Base-by-base conservation (phyloP, 768 basidiomycete genomes). In the Mycena capillaripes region DNA sequence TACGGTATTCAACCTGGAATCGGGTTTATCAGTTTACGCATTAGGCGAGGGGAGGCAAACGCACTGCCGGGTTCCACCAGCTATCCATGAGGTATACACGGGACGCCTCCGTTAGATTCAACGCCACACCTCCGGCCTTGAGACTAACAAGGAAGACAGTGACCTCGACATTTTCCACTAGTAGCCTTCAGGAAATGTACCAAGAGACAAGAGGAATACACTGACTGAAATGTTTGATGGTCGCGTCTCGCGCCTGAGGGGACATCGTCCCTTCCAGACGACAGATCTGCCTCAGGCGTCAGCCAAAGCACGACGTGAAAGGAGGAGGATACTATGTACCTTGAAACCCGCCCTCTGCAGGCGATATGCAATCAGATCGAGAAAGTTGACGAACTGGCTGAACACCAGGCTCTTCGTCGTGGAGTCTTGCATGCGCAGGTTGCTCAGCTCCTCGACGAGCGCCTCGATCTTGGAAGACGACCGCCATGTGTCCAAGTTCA, bases 391-490 rank as follows among this genome's bases (percentile, higher is more conserved):
- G 78, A 97, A 98, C 83, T 97, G 97, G 75, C 95, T 96, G 80
- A 99, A 99, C 21, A 99, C 97, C 61, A 99, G 89, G 81, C 95
- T 96, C 85, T 99, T 99, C 36, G 95, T 96, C 14, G 97, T 97
- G 32, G 93, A 88, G 79, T 98, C 95, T 78, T 97, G 89, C 72
- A 87, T 81, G 40, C 97, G 88, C 46, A 98, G 86, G 80, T 95
- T 96, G 77, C 89, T 91, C 63, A 99, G 83, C 82, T 99, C 98
- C 81, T 99, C 98, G 4, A 99, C 86, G 6, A 99, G 87, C 2
- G 97, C 97, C 80, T 99, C 98, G 50, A 99, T 95, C 86, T 99
- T 99, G 6, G 96, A 92, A n/a, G 95, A 97, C 1, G 96, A 97
- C 57, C 96, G 89, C 96, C 96, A 98, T 55, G 90, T 92, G 75